Evolutionary conservation across 1,284 basidiomycete genomes (phyloP).

Genomic region (Moesziomyces globuligerus): DNA sequence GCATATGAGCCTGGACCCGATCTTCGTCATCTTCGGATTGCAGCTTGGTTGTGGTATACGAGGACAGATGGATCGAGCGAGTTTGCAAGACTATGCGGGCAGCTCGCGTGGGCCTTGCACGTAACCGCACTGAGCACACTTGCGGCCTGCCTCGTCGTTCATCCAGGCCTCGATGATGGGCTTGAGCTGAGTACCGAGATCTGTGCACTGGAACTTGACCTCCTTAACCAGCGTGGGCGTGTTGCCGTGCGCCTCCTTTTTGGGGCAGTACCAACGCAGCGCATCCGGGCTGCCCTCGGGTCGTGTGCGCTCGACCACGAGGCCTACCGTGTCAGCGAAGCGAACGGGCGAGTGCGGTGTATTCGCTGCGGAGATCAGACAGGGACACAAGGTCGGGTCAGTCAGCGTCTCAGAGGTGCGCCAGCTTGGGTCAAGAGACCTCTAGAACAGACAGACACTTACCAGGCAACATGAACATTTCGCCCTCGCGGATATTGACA

Average conservation of each 20-base stretch:
- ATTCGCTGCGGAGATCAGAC: conserved; percentile 71
- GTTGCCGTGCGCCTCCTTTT: conserved; percentile 72
- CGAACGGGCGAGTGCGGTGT: conserved; percentile 95
- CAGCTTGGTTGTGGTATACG: too few relatives aligned
- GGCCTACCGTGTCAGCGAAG: conserved; percentile 87
- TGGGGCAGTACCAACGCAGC: conserved; percentile 92
- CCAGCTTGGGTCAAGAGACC: too few relatives aligned
- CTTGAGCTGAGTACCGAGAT: conserved; percentile 92
- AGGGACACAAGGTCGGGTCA: not conserved
- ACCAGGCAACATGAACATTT: conserved; percentile 89
- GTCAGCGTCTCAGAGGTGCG: not conserved
- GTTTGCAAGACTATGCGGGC: conserved; percentile 32
- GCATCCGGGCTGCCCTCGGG: conserved; percentile 78
- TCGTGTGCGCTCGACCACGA: conserved; percentile 92
- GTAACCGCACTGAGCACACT: conserved; percentile 48
- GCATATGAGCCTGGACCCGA: too few relatives aligned
- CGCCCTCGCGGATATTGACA: conserved; percentile 88
- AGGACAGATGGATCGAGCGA: too few relatives aligned
- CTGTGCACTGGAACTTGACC: conserved; percentile 86
- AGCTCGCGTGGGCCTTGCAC: conserved; percentile 34
- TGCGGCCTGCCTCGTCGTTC: conserved; percentile 46
- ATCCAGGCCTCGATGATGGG: conserved; percentile 75
- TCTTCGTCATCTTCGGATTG: too few relatives aligned
- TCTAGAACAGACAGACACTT: conserved; percentile 72
- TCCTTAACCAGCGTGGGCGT: conserved; percentile 84